Percentiles rank a stretch among this genome's conserved stretches.
Evolutionary conservation across 176 grass and related monocot species (phyloP).

Genomic region (Lolium rigidum): DNA sequence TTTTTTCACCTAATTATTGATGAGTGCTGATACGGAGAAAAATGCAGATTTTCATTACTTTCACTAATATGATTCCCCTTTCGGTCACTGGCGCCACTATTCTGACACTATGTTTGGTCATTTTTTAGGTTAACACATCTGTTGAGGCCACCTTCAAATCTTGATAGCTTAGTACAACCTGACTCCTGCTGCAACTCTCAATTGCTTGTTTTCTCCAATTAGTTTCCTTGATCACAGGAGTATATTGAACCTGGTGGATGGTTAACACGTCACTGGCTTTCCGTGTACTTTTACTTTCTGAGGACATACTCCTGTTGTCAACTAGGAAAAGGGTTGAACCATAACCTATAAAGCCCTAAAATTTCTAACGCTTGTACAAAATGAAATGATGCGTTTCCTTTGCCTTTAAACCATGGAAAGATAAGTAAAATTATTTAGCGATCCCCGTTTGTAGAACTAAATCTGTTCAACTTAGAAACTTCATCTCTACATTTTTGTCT

Average conservation of each 20-base stretch:
- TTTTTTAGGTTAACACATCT: constrained; percentile 36
- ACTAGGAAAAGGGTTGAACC: constrained; percentile 62
- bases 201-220: constrained; percentile 41
- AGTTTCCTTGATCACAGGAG: constrained; percentile 46
- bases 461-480: too few relatives aligned
- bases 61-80: constrained; percentile 15
- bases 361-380: too few relatives aligned
- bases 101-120: constrained; percentile 30
- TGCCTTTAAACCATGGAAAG: too few relatives aligned
- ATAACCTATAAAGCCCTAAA: neutral
- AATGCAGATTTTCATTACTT: neutral
- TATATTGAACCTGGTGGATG: constrained; percentile 18
- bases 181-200: constrained; percentile 46
- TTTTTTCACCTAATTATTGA: constrained; percentile 54
- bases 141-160: constrained; percentile 35
- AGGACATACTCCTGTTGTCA: constrained; percentile 46
- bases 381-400: too few relatives aligned
- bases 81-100: constrained; percentile 26
- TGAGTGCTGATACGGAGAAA: constrained; percentile 31
- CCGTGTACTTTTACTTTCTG: constrained; percentile 36
- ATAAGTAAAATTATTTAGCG: too few relatives aligned
- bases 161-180: constrained; percentile 42
- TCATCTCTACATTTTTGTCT: too few relatives aligned
- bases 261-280: constrained; percentile 39
- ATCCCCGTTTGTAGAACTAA: too few relatives aligned